phyloP scores from a whole-genome alignment of 106 monocot genomes.

The Ottelia alismoides region DNA sequence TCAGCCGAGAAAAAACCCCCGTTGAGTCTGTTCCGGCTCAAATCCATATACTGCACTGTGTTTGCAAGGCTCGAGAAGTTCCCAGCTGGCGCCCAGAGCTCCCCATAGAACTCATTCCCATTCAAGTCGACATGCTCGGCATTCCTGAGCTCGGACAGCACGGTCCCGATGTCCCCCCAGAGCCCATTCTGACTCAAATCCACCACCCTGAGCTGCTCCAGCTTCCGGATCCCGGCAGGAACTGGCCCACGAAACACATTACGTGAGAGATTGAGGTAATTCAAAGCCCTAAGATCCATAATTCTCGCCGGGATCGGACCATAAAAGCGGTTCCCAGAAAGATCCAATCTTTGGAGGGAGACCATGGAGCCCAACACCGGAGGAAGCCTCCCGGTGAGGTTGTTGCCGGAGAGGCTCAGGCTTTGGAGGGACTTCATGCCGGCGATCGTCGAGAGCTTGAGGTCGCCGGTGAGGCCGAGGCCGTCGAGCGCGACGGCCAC shows the following conservation, averaged over 20 bases:
- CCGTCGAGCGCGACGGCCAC: constrained; percentile 36
- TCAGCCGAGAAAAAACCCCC: constrained; percentile 48
- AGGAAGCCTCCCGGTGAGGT: constrained; percentile 61
- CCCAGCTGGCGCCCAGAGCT: constrained; percentile 15
- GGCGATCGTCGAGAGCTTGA: constrained; percentile 50
- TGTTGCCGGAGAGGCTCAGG: constrained; percentile 58
- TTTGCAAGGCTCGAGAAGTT: constrained; percentile 33
- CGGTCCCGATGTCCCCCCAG: constrained; percentile 23
- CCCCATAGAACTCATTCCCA: constrained; percentile 46
- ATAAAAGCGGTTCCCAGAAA: constrained; percentile 78
- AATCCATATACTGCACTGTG: constrained; percentile 44
- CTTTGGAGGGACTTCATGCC: constrained; percentile 29
- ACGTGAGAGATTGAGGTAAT: constrained; percentile 54
- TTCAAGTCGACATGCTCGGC: constrained; percentile 62
- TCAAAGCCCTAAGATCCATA: constrained; percentile 29
- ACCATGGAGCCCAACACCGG: constrained; percentile 35
- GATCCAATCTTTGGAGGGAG: constrained; percentile 56
- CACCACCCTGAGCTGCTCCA: constrained; percentile 57
- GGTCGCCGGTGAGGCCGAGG: constrained; percentile 53
- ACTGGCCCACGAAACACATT: constrained; percentile 55
- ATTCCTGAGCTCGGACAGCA: constrained; percentile 41
- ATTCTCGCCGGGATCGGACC: constrained; percentile 62
- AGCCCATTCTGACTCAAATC: constrained; percentile 61
- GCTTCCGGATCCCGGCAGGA: constrained; percentile 33
- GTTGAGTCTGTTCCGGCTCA: constrained; percentile 46